Evolutionary conservation across 1,284 basidiomycete genomes (phyloP).

Genomic region (Melampsora abietis-canadensis): DNA sequence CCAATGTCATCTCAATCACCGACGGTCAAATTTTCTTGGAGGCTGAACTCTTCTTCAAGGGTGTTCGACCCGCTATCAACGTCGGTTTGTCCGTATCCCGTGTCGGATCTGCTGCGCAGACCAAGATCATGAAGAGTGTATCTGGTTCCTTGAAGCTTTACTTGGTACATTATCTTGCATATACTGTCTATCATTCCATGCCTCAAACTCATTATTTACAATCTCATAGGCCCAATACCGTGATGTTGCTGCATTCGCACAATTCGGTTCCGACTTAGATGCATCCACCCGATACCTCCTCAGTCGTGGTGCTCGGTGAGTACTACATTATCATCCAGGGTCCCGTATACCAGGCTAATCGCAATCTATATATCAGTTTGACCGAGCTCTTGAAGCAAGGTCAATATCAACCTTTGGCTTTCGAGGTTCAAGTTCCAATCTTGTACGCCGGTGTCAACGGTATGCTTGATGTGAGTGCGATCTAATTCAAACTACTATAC

Average conservation of each 20-base stretch:
- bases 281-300: constrained; percentile 96
- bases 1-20: constrained; percentile 90
- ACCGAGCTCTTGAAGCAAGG: constrained; percentile 99
- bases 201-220: background rate
- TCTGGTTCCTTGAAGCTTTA: constrained; percentile 99
- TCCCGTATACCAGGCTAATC: background rate
- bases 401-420: constrained; percentile 84
- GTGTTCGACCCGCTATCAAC: constrained; percentile 98
- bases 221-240: constrained; percentile 73
- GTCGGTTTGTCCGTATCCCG: constrained; percentile 99
- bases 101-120: constrained; percentile 99
- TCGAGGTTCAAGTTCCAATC: constrained; percentile 95
- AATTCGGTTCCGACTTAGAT: constrained; percentile 99
- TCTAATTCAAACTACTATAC: background rate
- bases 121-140: constrained; percentile 99
- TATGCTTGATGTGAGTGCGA: constrained; percentile 57
- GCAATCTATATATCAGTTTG: constrained; percentile 67
- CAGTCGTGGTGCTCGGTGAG: constrained; percentile 66
- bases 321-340: constrained; percentile 31
- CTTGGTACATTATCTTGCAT: constrained; percentile 60
- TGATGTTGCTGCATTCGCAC: constrained; percentile 98
- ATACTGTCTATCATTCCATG: background rate
- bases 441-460: constrained; percentile 99
- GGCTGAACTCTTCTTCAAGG: constrained; percentile 95
- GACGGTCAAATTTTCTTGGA: constrained; percentile 99